Conservation (phyloP, 768 basidiomycete species). For the Boletus subparvulus region DNA sequence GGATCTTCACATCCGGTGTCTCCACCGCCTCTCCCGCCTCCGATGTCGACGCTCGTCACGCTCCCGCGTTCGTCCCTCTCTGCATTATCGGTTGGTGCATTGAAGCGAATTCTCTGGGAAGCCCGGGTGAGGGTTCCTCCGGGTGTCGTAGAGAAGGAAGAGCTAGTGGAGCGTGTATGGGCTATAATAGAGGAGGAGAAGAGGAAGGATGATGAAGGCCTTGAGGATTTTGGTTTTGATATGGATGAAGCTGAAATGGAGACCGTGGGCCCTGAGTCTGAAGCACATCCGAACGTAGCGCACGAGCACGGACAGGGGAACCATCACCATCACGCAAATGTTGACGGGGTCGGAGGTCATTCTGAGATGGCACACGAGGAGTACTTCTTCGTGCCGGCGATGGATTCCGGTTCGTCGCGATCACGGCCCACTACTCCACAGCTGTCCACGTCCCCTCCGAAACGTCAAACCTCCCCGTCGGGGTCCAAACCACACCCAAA, state of each 20-base stretch:
- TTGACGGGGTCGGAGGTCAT: neutral
- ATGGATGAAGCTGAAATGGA: conserved; percentile 33
- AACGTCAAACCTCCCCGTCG: conserved; percentile 30
- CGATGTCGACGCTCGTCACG: conserved; percentile 63
- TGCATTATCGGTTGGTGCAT: conserved; percentile 61
- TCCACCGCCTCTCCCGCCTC: conserved; percentile 41
- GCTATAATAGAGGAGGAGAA: conserved; percentile 63
- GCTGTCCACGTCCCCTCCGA: conserved; percentile 17
- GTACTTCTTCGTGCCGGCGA: neutral
- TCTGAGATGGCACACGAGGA: conserved; percentile 6
- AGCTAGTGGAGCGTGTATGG: conserved; percentile 71
- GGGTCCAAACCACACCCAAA: conserved; percentile 39
- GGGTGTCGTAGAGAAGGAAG: conserved; percentile 77
- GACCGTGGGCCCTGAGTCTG: conserved; percentile 16
- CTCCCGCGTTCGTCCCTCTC: conserved; percentile 59
- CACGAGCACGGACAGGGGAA: conserved; percentile 1
- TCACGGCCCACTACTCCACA: conserved; percentile 16
- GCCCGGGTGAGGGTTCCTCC: conserved; percentile 65
- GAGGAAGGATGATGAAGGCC: conserved; percentile 48
- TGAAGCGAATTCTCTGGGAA: conserved; percentile 78
- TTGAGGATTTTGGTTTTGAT: conserved; percentile 7
- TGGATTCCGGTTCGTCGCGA: neutral
- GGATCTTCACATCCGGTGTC: conserved; percentile 29
- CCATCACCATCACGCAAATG: neutral
- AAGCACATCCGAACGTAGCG: neutral